A percentile compares a stretch with the other conserved stretches of the same genome.
Evolutionary conservation across 2,329 filamentous ascomycete species (phyloP).

Genomic region (Acephala macrosclerotiorum): DNA sequence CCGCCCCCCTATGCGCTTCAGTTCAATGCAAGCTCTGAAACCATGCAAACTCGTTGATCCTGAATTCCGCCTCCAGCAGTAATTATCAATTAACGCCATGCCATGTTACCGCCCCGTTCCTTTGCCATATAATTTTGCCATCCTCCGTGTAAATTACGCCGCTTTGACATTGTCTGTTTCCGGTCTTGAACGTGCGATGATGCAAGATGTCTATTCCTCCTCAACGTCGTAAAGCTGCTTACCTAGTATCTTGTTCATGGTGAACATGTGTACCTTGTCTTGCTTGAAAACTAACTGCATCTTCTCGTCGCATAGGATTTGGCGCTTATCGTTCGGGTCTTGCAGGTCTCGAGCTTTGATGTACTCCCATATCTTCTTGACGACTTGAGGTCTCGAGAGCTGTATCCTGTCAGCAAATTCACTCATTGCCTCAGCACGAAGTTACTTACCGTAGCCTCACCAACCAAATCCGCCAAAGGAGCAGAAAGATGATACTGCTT

Average conservation of each 20-base stretch:
- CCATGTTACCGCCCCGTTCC: not conserved
- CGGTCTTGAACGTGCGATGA: not conserved
- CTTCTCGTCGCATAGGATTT: slow-evolving; percentile 90
- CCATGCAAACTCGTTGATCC: not conserved
- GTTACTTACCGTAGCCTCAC: slow-evolving; percentile 67
- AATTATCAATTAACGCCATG: slow-evolving; percentile 11
- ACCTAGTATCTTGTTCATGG: slow-evolving; percentile 96
- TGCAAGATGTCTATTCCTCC: slow-evolving; percentile 52
- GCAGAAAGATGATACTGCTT: slow-evolving; percentile 80
- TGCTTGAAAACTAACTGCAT: slow-evolving; percentile 94
- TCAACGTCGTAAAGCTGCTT: slow-evolving; percentile 88
- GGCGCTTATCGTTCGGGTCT: slow-evolving; percentile 88
- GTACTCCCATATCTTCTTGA: slow-evolving; percentile 96
- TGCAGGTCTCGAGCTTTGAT: slow-evolving; percentile 90
- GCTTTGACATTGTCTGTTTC: not conserved
- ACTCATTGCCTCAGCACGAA: not conserved
- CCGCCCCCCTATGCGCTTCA: not conserved
- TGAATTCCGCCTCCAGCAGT: not conserved
- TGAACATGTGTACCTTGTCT: slow-evolving; percentile 96
- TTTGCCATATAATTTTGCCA: not conserved
- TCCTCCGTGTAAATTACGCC: not conserved
- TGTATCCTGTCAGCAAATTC: slow-evolving; percentile 48
- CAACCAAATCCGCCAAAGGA: slow-evolving; percentile 73
- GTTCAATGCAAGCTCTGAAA: not conserved
- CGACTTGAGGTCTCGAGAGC: slow-evolving; percentile 92